Evolutionary conservation across 352 stramenopile genomes (phyloP).

Genomic region (Phytophthora fragariaefolia): DNA sequence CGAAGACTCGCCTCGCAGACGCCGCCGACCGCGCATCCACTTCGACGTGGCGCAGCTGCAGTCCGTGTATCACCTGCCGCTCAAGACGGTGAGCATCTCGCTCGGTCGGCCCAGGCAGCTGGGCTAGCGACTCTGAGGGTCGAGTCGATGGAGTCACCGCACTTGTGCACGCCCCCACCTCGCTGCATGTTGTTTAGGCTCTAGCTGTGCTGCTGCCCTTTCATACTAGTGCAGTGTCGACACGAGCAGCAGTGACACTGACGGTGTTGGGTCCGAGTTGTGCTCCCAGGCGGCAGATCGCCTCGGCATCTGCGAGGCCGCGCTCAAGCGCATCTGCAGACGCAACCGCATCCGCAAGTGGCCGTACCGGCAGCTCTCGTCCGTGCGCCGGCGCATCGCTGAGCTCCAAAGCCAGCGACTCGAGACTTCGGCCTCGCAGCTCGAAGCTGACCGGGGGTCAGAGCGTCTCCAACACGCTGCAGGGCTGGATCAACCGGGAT

Average conservation of each 20-base stretch:
- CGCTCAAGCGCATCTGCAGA: slow-evolving; percentile 83
- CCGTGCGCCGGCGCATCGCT: slow-evolving; percentile 56
- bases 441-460: not conserved
- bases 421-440: not conserved
- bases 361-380: slow-evolving; percentile 77
- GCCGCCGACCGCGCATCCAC: slow-evolving; percentile 49
- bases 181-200: slow-evolving; percentile 1
- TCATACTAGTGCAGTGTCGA: too few species aligned
- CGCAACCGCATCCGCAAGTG: slow-evolving; percentile 76
- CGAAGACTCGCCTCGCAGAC: slow-evolving; percentile 1
- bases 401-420: slow-evolving; percentile 32
- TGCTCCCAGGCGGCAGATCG: slow-evolving; percentile 53
- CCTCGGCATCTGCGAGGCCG: slow-evolving; percentile 78
- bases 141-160: too few species aligned
- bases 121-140: too few species aligned
- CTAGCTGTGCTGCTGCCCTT: too few species aligned
- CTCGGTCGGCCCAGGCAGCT: too few species aligned
- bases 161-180: not conserved
- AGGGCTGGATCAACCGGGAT: not conserved
- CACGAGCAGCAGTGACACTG: slow-evolving; percentile 9
- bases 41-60: slow-evolving; percentile 66
- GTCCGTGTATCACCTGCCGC: slow-evolving; percentile 70
- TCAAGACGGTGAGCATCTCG: slow-evolving; percentile 59
- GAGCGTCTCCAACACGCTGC: not conserved
- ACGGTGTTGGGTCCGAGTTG: slow-evolving; percentile 26